Percentiles rank a stretch among this genome's conserved stretches.
Evolutionary conservation across 257 asterid species (phyloP).

Genomic region (Ballota nigra): DNA sequence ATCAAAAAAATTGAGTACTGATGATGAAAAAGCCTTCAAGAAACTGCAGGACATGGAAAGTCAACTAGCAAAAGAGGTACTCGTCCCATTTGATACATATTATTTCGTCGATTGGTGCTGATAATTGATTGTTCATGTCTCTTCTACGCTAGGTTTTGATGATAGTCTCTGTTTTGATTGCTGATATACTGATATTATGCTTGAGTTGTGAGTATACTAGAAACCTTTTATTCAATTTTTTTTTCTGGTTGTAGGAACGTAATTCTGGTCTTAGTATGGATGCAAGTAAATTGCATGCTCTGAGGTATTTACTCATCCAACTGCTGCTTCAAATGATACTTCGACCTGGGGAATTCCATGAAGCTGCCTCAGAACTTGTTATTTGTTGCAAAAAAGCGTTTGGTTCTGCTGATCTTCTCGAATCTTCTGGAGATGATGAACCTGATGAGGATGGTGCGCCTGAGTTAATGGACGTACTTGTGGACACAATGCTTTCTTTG

Average conservation of each 20-base stretch:
- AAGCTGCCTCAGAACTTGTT: slow-evolving; percentile 87
- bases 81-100: slow-evolving; percentile 11
- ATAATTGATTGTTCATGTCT: background rate
- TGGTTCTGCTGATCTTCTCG: slow-evolving; percentile 56
- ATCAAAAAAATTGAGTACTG: slow-evolving; percentile 59
- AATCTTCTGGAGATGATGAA: slow-evolving; percentile 80
- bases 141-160: background rate
- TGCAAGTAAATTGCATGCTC: slow-evolving; percentile 62
- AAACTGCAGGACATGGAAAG: slow-evolving; percentile 73
- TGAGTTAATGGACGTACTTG: slow-evolving; percentile 83
- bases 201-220: background rate
- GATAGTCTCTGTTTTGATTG: background rate
- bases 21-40: slow-evolving; percentile 76
- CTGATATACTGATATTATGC: background rate
- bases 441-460: slow-evolving; percentile 59
- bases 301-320: slow-evolving; percentile 85
- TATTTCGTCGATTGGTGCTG: background rate
- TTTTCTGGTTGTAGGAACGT: slow-evolving; percentile 56
- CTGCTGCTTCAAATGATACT: slow-evolving; percentile 87
- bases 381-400: slow-evolving; percentile 84
- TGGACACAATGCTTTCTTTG: slow-evolving; percentile 91
- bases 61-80: slow-evolving; percentile 77
- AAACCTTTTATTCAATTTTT: background rate
- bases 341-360: slow-evolving; percentile 82
- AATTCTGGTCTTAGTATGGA: slow-evolving; percentile 52